phyloP scores from a whole-genome alignment of 2,329 filamentous ascomycete genomes.

The Coniella lustricola region DNA sequence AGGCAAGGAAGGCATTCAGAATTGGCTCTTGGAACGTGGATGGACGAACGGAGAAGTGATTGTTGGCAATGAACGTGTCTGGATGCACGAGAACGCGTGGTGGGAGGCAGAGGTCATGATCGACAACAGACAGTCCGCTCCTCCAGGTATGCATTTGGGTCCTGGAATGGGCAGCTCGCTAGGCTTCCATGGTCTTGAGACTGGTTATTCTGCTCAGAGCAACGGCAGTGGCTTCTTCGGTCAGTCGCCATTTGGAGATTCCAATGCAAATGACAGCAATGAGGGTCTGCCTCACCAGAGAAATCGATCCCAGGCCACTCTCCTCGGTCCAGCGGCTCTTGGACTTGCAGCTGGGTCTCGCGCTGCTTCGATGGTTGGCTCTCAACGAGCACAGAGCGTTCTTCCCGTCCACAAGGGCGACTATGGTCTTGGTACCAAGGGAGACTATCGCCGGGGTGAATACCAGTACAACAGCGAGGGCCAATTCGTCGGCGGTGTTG shows the following conservation, averaged over 20 bases:
- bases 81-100: slow-evolving; percentile 92
- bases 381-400: slow-evolving; percentile 30
- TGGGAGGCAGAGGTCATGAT: slow-evolving; percentile 98
- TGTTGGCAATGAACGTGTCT: slow-evolving; percentile 82
- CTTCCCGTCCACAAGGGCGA: slow-evolving; percentile 61
- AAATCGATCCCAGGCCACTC: slow-evolving; percentile 48
- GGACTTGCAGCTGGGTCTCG: slow-evolving; percentile 14
- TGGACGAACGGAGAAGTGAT: slow-evolving; percentile 98
- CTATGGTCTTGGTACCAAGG: slow-evolving; percentile 82
- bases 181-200: slow-evolving; percentile 56
- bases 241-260: slow-evolving; percentile 50
- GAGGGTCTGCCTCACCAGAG: slow-evolving; percentile 63
- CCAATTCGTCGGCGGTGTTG: slow-evolving; percentile 61
- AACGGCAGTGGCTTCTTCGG: slow-evolving; percentile 62
- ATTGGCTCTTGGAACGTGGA: slow-evolving; percentile 86
- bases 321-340: slow-evolving; percentile 33
- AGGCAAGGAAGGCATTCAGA: slow-evolving; percentile 87
- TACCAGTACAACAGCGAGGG: slow-evolving; percentile 68
- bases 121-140: slow-evolving; percentile 56
- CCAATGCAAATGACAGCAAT: slow-evolving; percentile 59
- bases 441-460: slow-evolving; percentile 63
- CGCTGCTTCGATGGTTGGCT: slow-evolving; percentile 56
- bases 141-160: slow-evolving; percentile 41
- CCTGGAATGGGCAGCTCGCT: slow-evolving; percentile 27
- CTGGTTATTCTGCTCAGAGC: slow-evolving; percentile 55